phyloP scores from a whole-genome alignment of 164 flowering plant genomes.

The Euptelea pleiosperma region DNA sequence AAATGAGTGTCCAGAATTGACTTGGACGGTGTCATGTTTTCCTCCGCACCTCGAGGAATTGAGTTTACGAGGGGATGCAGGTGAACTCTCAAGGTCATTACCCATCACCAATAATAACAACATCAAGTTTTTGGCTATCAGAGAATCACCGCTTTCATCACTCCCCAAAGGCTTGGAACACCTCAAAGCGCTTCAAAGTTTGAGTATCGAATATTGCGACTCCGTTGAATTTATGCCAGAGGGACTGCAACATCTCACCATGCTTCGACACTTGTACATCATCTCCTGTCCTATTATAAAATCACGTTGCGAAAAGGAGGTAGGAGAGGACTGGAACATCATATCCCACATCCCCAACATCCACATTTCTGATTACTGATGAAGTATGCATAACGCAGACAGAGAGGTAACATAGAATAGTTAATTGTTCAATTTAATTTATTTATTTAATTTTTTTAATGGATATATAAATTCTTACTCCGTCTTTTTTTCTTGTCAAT shows the following conservation, averaged over 20 bases:
- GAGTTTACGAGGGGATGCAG: not conserved
- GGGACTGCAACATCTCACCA: not conserved
- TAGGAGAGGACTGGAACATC: no score
- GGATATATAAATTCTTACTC: no score
- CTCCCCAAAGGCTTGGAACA: conserved; percentile 1
- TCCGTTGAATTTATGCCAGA: not conserved
- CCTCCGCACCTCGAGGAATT: not conserved
- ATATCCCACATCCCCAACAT: no score
- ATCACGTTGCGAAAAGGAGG: not conserved
- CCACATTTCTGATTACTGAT: no score
- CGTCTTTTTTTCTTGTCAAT: no score
- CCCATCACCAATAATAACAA: no score
- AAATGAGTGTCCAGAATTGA: not conserved
- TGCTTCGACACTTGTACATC: not conserved
- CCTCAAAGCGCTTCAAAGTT: not conserved
- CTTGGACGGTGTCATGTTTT: no score
- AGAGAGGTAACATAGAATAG: no score
- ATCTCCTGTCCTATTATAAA: not conserved
- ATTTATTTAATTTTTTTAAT: no score
- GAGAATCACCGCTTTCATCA: not conserved
- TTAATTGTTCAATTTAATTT: no score
- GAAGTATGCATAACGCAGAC: no score
- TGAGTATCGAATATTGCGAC: not conserved
- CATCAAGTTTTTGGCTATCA: no score
- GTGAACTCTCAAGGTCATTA: not conserved